These are phyloP conservation scores for Ogataea pilisensis DNA, from an alignment of 805 yeast species.

Conservation along the genomic window DNA sequence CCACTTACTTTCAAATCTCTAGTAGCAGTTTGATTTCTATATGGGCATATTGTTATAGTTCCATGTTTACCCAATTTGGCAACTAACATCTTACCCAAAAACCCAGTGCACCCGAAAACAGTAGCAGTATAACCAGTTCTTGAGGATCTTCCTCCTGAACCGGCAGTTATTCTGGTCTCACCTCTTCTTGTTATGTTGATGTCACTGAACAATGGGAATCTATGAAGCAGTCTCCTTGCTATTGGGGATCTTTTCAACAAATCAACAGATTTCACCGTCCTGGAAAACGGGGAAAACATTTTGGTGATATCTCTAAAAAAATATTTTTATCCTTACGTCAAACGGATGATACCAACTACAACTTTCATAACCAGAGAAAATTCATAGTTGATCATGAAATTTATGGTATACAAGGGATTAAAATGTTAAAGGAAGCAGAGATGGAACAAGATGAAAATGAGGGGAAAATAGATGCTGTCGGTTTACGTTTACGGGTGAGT, in stretches of 20 bases:
- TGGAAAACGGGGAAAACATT: too few species aligned
- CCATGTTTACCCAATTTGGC: slow-evolving; percentile 80
- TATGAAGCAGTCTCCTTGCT: slow-evolving; percentile 20
- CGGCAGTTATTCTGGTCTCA: slow-evolving; percentile 65
- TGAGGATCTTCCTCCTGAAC: slow-evolving; percentile 79
- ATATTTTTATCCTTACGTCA: too few species aligned
- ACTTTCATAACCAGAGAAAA: too few species aligned
- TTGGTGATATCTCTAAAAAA: too few species aligned
- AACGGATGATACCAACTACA: too few species aligned
- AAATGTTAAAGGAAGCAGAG: too few species aligned
- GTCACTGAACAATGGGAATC: slow-evolving; percentile 48
- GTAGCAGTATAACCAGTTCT: slow-evolving; percentile 87
- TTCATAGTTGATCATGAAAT: too few species aligned
- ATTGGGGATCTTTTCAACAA: background rate
- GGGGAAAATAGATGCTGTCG: background rate
- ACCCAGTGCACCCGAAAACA: slow-evolving; percentile 80
- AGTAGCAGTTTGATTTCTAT: slow-evolving; percentile 71
- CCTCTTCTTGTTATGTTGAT: slow-evolving; percentile 71
- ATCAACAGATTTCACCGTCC: too few species aligned
- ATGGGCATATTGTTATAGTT: slow-evolving; percentile 73
- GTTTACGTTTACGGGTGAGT: background rate
- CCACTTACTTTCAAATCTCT: slow-evolving; percentile 80
- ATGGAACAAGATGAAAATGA: background rate
- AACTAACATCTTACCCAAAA: slow-evolving; percentile 68
- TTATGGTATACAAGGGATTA: too few species aligned